Percentiles rank a stretch among this genome's conserved stretches.
These are phyloP conservation scores for Sutorius australiensis DNA, from an alignment of 768 basidiomycete species.

Conservation along the genomic window DNA sequence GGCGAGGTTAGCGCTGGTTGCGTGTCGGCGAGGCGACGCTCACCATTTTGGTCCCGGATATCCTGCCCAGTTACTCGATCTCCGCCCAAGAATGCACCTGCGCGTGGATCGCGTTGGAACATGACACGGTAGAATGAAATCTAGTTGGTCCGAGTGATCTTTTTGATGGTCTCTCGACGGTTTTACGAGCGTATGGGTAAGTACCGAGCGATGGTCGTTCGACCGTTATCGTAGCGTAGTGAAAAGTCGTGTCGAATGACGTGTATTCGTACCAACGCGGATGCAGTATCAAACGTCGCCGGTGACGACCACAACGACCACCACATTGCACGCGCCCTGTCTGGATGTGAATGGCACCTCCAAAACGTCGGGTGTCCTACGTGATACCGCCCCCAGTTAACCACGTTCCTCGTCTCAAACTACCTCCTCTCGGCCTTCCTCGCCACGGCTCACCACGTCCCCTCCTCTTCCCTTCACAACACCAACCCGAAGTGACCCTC, in stretches of 20 bases:
- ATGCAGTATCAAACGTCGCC: conserved; percentile 4
- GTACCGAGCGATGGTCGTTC: not conserved
- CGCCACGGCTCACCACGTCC: conserved; percentile 70
- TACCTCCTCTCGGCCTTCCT: conserved; percentile 62
- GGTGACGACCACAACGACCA: not conserved
- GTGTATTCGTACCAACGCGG: conserved; percentile 1
- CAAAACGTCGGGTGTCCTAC: conserved; percentile 77
- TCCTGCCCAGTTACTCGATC: conserved; percentile 93
- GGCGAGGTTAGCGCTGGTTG: not conserved
- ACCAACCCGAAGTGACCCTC: conserved; percentile 17
- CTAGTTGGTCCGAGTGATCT: not conserved
- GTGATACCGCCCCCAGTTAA: conserved; percentile 73
- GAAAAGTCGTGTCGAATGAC: not conserved
- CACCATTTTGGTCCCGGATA: conserved; percentile 95
- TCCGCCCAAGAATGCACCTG: conserved; percentile 91
- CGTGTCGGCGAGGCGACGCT: conserved; percentile 2
- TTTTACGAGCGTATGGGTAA: not conserved
- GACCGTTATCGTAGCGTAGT: not conserved
- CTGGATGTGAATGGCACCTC: conserved; percentile 39
- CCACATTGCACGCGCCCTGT: too few relatives aligned
- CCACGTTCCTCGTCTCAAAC: conserved; percentile 58
- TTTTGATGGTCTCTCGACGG: not conserved
- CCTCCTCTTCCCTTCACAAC: conserved; percentile 47
- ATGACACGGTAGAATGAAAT: conserved; percentile 36
- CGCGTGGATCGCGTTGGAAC: conserved; percentile 89